These are phyloP conservation scores for Stenocarpella maydis DNA, from an alignment of 2,329 filamentous ascomycete species.

Conservation along the genomic window DNA sequence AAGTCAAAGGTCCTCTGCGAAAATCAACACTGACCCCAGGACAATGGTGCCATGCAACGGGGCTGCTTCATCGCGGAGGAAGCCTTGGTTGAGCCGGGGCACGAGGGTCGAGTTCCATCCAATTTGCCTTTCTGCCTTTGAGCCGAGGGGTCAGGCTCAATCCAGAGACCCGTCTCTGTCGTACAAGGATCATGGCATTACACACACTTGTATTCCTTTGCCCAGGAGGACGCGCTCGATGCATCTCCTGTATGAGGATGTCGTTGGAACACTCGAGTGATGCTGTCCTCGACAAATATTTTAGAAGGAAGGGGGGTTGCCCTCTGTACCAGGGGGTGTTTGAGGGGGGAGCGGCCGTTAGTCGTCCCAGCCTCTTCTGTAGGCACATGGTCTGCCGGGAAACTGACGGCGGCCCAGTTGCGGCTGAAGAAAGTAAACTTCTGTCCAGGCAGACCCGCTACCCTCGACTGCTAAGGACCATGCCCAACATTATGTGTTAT, in stretches of 20 bases:
- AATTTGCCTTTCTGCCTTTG: constrained; percentile 24
- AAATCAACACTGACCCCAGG: constrained; percentile 24
- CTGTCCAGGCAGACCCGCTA: neutral
- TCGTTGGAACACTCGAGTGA: neutral
- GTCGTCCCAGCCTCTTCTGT: neutral
- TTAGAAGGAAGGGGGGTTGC: neutral
- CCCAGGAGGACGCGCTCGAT: neutral
- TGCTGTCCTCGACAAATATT: neutral
- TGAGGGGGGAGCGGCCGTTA: neutral
- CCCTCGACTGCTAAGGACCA: neutral
- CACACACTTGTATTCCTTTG: neutral
- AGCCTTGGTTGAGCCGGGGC: constrained; percentile 5
- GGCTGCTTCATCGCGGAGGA: constrained; percentile 22
- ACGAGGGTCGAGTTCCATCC: constrained; percentile 22
- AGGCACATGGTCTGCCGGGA: neutral
- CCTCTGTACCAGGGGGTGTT: constrained; percentile 6
- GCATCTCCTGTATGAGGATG: neutral
- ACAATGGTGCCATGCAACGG: constrained; percentile 22
- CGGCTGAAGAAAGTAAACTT: neutral
- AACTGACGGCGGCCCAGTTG: neutral
- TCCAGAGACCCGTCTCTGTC: constrained; percentile 11
- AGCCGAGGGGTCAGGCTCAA: constrained; percentile 25
- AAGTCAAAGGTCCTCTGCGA: constrained; percentile 2
- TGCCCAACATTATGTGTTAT: too few relatives aligned
- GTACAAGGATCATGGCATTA: constrained; percentile 18